These are phyloP conservation scores for Middelhovenomyces tepae DNA, from an alignment of 805 yeast species.

Conservation along the genomic window DNA sequence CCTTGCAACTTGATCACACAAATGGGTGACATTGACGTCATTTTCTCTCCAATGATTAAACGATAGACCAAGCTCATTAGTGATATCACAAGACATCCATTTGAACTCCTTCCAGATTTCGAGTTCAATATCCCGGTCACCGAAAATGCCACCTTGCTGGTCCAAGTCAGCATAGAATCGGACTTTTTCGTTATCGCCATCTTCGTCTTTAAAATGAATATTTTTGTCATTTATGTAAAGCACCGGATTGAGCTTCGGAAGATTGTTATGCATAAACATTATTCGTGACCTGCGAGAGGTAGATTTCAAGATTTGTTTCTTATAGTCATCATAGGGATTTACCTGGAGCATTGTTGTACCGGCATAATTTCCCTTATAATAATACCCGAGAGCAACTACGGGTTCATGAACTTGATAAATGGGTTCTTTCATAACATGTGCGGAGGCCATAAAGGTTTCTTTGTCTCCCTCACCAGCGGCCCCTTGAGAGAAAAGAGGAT, in stretches of 20 bases:
- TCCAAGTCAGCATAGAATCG: background rate
- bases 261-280: constrained; percentile 56
- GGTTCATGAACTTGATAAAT: constrained; percentile 44
- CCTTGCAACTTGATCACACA: no score
- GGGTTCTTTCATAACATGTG: constrained; percentile 49
- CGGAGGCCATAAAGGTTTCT: constrained; percentile 68
- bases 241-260: constrained; percentile 55
- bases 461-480: constrained; percentile 76
- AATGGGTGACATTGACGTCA: no score
- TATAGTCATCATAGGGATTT: constrained; percentile 54
- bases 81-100: constrained; percentile 18
- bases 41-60: no score
- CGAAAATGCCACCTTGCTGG: constrained; percentile 6
- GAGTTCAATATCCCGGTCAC: constrained; percentile 15
- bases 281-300: constrained; percentile 7
- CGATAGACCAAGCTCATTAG: no score
- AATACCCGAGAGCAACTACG: constrained; percentile 3
- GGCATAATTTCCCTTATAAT: constrained; percentile 30
- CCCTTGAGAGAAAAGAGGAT: constrained; percentile 52
- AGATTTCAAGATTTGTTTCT: constrained; percentile 1
- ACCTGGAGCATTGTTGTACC: constrained; percentile 76
- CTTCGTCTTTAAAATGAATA: background rate
- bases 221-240: background rate
- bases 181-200: background rate
- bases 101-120: constrained; percentile 15